These are phyloP conservation scores for Phenoliferia sp. DNA, from an alignment of 1,284 basidiomycete species.

Conservation along the genomic window DNA sequence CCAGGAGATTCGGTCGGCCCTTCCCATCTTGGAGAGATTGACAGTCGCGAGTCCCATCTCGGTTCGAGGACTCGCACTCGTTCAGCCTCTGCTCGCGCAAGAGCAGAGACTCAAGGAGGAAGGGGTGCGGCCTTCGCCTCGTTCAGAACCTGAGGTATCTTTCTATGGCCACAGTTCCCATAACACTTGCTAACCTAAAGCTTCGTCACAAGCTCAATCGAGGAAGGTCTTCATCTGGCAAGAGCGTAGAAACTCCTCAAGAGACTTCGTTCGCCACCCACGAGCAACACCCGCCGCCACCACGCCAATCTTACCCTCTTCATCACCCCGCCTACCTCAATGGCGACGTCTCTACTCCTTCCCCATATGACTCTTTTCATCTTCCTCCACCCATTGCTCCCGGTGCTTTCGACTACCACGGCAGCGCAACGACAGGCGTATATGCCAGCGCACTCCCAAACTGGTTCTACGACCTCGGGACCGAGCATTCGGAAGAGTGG, in stretches of 20 bases:
- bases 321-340: background rate
- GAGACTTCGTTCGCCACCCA: no score
- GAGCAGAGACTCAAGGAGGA: conserved; percentile 24
- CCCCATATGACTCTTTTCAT: no score
- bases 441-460: background rate
- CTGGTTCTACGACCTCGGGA: conserved; percentile 1
- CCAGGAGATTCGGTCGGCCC: conserved; percentile 13
- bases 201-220: no score
- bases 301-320: background rate
- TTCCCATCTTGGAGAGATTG: conserved; percentile 20
- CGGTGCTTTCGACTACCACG: background rate
- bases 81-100: conserved; percentile 22
- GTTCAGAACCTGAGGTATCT: background rate
- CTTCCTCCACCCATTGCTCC: background rate
- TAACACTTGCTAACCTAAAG: no score
- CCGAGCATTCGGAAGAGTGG: background rate
- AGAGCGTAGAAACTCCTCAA: no score
- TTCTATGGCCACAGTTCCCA: background rate
- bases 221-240: no score
- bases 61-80: conserved; percentile 22
- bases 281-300: no score
- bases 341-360: no score
- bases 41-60: conserved; percentile 22
- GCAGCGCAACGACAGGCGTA: background rate
- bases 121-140: background rate